A percentile compares a stretch with the other conserved stretches of the same genome.
Conservation (phyloP, 2,329 filamentous ascomycete species). For the Fusarium mundagurra region DNA sequence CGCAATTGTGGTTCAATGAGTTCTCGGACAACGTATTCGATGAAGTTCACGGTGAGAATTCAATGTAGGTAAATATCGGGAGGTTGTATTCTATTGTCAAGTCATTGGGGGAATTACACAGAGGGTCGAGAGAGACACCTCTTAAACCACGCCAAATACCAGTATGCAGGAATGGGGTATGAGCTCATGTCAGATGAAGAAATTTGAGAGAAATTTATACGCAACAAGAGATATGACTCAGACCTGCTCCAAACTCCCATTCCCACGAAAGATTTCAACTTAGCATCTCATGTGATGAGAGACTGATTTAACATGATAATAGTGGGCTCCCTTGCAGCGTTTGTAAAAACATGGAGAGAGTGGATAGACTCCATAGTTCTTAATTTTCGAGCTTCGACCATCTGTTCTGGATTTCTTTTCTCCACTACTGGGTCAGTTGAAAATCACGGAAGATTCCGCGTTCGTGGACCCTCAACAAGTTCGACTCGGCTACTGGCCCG, state of each 20-base stretch:
- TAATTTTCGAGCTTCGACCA: background rate
- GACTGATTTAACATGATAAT: fast-evolving
- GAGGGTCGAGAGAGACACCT: fast-evolving
- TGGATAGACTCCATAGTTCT: background rate
- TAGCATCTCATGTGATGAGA: background rate
- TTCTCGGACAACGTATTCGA: background rate
- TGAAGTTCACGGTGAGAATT: fast-evolving
- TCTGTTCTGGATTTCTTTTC: background rate
- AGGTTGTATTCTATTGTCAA: fast-evolving
- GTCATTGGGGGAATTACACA: background rate
- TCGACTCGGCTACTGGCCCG: background rate
- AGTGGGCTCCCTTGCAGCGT: background rate
- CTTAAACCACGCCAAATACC: fast-evolving
- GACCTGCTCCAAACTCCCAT: no score
- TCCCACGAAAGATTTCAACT: fast-evolving
- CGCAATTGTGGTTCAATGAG: background rate
- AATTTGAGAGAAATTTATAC: background rate
- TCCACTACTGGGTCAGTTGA: no score
- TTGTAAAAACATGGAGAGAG: background rate
- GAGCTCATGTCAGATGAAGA: fast-evolving
- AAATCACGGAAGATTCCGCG: background rate
- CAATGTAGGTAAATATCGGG: fast-evolving
- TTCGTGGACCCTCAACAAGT: background rate
- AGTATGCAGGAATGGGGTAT: fast-evolving
- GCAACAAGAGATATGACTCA: background rate